These are phyloP conservation scores for Pezicula carpinea DNA, from an alignment of 2,329 filamentous ascomycete species.

Conservation along the genomic window DNA sequence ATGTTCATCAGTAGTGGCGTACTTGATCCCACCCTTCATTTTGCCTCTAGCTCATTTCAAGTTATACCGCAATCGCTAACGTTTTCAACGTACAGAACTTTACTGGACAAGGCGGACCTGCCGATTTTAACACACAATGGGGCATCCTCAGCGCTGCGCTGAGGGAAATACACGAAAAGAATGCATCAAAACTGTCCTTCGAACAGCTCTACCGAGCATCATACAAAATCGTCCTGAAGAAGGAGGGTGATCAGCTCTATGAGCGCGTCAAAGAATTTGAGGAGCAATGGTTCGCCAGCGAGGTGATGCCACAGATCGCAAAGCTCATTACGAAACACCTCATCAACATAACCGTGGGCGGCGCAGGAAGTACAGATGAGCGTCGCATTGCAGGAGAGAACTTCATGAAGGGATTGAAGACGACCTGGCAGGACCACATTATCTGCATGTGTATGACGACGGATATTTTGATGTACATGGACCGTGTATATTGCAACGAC, in stretches of 20 bases:
- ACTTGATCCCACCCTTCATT: not conserved
- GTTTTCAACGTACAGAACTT: conserved; percentile 42
- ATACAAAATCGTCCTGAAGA: conserved; percentile 89
- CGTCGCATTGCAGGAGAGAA: conserved; percentile 74
- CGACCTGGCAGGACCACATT: conserved; percentile 84
- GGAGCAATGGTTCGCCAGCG: conserved; percentile 69
- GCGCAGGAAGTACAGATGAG: conserved; percentile 64
- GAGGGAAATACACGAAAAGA: conserved; percentile 84
- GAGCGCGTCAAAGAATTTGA: conserved; percentile 77
- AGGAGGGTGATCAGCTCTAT: conserved; percentile 79
- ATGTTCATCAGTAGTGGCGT: not conserved
- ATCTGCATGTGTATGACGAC: conserved; percentile 94
- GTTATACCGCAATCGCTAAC: not conserved
- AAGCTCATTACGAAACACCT: conserved; percentile 67
- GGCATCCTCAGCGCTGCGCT: conserved; percentile 70
- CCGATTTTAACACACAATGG: conserved; percentile 88
- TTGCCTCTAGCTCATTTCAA: not conserved
- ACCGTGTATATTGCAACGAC: conserved; percentile 76
- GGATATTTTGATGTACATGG: conserved; percentile 96
- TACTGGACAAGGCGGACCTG: conserved; percentile 47
- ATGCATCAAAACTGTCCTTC: conserved; percentile 85
- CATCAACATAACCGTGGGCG: conserved; percentile 53
- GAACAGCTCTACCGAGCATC: conserved; percentile 91
- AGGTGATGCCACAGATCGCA: conserved; percentile 68
- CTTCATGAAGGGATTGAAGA: conserved; percentile 71